phyloP scores from a whole-genome alignment of 1,284 basidiomycete species.

The Anthracocystis panici-leucophaei region DNA sequence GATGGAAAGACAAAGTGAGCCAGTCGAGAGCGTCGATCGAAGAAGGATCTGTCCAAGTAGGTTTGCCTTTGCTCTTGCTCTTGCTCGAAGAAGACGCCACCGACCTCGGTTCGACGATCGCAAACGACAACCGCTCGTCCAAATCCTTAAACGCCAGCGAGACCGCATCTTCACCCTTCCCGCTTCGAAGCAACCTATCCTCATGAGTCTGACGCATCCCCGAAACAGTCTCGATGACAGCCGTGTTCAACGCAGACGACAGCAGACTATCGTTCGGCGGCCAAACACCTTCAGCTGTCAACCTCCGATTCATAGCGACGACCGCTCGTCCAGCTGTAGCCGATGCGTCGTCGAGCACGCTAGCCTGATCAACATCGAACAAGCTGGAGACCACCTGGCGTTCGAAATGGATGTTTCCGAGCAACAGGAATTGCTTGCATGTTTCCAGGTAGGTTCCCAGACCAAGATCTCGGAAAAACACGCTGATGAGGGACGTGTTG shows the following conservation, averaged over 20 bases:
- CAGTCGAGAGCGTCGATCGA: constrained; percentile 59
- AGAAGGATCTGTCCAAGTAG: constrained; percentile 43
- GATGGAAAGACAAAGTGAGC: constrained; percentile 58
- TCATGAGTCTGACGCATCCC: constrained; percentile 41
- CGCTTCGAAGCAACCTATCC: constrained; percentile 14
- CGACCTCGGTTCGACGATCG: constrained; percentile 43
- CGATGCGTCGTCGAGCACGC: constrained; percentile 14
- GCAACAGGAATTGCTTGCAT: constrained; percentile 55
- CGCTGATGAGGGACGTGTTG: constrained; percentile 59
- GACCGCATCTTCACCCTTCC: constrained; percentile 27
- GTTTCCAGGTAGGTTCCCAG: constrained; percentile 57
- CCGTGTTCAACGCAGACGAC: constrained; percentile 50
- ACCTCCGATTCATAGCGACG: constrained; percentile 31
- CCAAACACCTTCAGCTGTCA: constrained; percentile 48
- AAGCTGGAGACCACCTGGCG: constrained; percentile 39
- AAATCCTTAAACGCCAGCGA: constrained; percentile 54
- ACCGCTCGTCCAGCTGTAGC: constrained; percentile 10
- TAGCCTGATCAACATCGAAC: constrained; percentile 45
- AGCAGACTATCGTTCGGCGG: constrained; percentile 49
- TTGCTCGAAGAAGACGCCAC: constrained; percentile 5
- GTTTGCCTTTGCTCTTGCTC: constrained; percentile 12
- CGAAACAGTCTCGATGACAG: constrained; percentile 55
- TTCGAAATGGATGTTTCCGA: constrained; percentile 50
- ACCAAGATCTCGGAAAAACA: constrained; percentile 59
- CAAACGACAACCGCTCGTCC: constrained; percentile 58